phyloP scores from a whole-genome alignment of 129 eudicot species.

The Pseudognaphalium luteoalbum region DNA sequence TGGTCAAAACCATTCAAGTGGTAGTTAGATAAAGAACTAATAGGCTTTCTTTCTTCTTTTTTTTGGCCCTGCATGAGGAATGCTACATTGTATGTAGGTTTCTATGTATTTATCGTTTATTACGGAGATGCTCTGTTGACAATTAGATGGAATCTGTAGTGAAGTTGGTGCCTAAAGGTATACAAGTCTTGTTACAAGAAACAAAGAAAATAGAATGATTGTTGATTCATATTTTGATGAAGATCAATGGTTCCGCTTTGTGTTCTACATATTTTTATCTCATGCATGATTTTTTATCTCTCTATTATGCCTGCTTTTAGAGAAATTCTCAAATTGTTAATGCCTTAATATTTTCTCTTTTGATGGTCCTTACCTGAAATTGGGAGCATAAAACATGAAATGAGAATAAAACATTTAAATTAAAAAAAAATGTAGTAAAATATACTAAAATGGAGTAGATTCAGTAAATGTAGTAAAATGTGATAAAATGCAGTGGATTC shows the following conservation, averaged over 20 bases:
- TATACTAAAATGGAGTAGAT: no score
- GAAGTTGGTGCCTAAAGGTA: not conserved
- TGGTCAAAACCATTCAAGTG: slow-evolving; percentile 70
- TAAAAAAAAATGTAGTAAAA: no score
- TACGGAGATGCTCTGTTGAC: slow-evolving; percentile 1
- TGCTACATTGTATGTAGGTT: not conserved
- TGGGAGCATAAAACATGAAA: not conserved
- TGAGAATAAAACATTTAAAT: no score
- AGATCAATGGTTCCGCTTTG: slow-evolving; percentile 23
- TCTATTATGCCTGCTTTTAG: not conserved
- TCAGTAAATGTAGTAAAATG: no score
- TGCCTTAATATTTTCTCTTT: no score
- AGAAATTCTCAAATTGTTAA: no score
- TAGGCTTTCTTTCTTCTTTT: not conserved
- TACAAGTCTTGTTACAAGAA: not conserved
- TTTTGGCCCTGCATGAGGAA: not conserved
- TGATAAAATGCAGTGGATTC: no score
- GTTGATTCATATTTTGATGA: slow-evolving; percentile 27
- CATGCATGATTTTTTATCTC: not conserved
- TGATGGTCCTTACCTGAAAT: no score
- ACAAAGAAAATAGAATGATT: slow-evolving; percentile 23
- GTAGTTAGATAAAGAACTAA: slow-evolving; percentile 51
- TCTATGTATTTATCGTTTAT: not conserved
- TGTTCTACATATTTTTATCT: not conserved
- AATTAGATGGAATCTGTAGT: slow-evolving; percentile 2